Percentiles rank a stretch among this genome's conserved stretches.
Evolutionary conservation across 1,284 basidiomycete genomes (phyloP).

Genomic region (Porodaedalea pini): DNA sequence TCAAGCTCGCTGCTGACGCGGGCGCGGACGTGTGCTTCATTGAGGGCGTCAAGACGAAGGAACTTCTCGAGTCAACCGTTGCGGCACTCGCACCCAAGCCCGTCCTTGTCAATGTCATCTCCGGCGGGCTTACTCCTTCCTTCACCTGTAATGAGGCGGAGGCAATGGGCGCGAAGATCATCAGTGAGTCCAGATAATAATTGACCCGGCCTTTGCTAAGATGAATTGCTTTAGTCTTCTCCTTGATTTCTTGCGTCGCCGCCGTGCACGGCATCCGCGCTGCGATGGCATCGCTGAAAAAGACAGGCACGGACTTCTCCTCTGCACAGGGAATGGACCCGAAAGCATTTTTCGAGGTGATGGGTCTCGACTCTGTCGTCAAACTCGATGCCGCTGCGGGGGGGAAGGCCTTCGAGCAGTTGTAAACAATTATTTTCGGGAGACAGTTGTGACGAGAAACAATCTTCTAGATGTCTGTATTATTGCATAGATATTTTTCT

Average conservation of each 20-base stretch:
- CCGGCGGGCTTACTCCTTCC: constrained; percentile 70
- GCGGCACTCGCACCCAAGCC: constrained; percentile 67
- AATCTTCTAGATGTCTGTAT: not conserved
- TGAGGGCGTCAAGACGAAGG: constrained; percentile 71
- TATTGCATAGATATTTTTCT: not conserved
- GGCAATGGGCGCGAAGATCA: constrained; percentile 67
- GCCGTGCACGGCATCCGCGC: constrained; percentile 68
- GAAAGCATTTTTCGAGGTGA: constrained; percentile 70
- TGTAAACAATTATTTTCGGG: constrained; percentile 33
- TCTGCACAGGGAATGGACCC: constrained; percentile 74
- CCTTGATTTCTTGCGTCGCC: constrained; percentile 66
- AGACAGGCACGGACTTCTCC: constrained; percentile 69
- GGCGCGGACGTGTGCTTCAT: constrained; percentile 86
- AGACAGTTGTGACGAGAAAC: not conserved
- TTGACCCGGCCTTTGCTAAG: not conserved
- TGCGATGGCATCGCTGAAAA: constrained; percentile 69
- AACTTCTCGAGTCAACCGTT: constrained; percentile 62
- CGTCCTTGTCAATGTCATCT: constrained; percentile 73
- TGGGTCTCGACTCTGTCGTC: constrained; percentile 59
- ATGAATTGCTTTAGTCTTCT: constrained; percentile 47
- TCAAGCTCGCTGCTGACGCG: constrained; percentile 68
- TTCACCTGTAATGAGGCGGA: constrained; percentile 69
- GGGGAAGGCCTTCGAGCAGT: constrained; percentile 51
- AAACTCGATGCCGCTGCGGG: constrained; percentile 56
- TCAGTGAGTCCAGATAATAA: constrained; percentile 45